phyloP scores from a whole-genome alignment of 306 rosid species.

The Hippophae tibetana region DNA sequence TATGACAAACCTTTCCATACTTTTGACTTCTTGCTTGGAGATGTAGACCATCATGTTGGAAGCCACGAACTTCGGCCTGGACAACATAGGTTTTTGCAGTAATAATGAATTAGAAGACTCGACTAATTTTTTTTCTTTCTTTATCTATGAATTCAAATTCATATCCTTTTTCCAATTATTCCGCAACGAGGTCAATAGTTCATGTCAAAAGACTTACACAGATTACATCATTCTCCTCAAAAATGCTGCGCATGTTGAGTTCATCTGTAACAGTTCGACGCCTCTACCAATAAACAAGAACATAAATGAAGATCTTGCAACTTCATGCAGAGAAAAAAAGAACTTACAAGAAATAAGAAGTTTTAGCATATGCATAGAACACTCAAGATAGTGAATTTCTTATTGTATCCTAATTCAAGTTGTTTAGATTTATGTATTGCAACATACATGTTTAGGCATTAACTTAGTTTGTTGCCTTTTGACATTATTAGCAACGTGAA shows the following conservation, averaged over 20 bases:
- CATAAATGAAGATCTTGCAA: slow-evolving; percentile 1
- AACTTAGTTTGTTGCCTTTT: background rate
- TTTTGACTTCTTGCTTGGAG: slow-evolving; percentile 96
- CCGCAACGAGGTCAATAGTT: background rate
- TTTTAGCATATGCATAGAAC: background rate
- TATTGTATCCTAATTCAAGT: background rate
- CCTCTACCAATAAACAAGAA: slow-evolving; percentile 43
- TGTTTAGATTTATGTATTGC: too few species aligned
- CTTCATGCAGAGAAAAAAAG: background rate
- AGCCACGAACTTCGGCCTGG: slow-evolving; percentile 89
- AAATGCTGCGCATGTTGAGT: slow-evolving; percentile 84
- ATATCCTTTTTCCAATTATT: background rate
- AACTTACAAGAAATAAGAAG: background rate
- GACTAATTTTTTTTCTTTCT: background rate
- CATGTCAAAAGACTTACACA: slow-evolving; percentile 47
- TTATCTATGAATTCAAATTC: background rate
- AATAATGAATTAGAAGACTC: background rate
- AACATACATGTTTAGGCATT: too few species aligned
- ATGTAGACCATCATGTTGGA: slow-evolving; percentile 80
- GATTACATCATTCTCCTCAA: slow-evolving; percentile 75
- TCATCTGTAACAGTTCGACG: slow-evolving; percentile 84
- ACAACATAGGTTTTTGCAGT: background rate
- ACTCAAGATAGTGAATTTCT: background rate
- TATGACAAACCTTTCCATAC: slow-evolving; percentile 69
- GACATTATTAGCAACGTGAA: background rate